These are phyloP conservation scores for Beta vulgaris DNA, from an alignment of 148 eudicot species.

Conservation along the genomic window DNA sequence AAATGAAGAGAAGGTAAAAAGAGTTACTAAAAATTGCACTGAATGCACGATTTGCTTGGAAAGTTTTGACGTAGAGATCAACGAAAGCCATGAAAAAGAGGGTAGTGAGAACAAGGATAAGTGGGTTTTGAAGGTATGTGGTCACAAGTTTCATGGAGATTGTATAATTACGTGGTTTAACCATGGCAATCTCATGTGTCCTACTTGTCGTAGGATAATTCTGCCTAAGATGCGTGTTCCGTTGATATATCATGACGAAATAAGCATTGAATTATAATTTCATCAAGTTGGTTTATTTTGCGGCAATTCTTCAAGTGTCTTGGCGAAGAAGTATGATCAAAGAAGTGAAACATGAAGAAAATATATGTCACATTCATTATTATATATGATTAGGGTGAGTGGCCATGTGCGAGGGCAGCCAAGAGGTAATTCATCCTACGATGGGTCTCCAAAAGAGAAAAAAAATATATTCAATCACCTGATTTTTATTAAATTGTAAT, in stretches of 20 bases:
- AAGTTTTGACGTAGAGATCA: not conserved
- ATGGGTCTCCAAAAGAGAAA: no score
- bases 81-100: not conserved
- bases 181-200: conserved; percentile 1
- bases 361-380: no score
- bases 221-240: not conserved
- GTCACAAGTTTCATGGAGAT: conserved; percentile 19
- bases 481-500: no score
- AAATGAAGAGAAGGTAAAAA: not conserved
- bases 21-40: conserved; percentile 5
- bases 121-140: conserved; percentile 18
- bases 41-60: conserved; percentile 19
- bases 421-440: no score
- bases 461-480: no score
- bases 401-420: no score
- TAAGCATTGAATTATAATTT: not conserved
- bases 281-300: no score
- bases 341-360: no score
- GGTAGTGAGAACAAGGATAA: not conserved
- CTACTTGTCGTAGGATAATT: conserved; percentile 11
- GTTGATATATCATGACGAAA: not conserved
- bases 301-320: no score
- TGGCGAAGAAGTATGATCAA: no score
- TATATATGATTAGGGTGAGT: no score
- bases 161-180: conserved; percentile 6